Evolutionary conservation across 2,329 filamentous ascomycete genomes (phyloP).

Genomic region (Talaromyces sp.): DNA sequence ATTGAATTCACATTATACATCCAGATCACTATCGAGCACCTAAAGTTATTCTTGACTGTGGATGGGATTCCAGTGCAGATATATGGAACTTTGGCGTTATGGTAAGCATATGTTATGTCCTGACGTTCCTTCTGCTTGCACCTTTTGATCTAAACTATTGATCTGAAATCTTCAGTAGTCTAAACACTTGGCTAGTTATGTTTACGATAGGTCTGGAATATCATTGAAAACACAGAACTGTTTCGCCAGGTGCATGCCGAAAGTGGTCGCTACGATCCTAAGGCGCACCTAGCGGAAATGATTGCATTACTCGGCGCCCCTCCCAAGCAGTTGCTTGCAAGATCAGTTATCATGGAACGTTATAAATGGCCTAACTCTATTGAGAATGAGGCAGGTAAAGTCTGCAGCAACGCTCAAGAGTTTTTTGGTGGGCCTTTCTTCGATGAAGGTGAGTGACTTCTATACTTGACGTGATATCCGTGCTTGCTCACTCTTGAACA

Average conservation of each 20-base stretch:
- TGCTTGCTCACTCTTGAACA: not conserved
- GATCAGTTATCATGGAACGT: conserved; percentile 8
- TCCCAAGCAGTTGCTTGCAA: conserved; percentile 30
- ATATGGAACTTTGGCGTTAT: conserved; percentile 43
- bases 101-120: conserved; percentile 21
- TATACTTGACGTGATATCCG: not conserved
- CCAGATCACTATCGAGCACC: conserved; percentile 38
- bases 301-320: conserved; percentile 42
- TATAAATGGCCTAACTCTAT: not conserved
- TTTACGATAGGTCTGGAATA: conserved; percentile 32
- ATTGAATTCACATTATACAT: conserved; percentile 50
- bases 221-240: conserved; percentile 33
- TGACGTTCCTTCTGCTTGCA: too few relatives aligned
- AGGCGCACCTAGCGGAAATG: conserved; percentile 44
- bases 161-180: not conserved
- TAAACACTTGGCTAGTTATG: conserved; percentile 10
- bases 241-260: conserved; percentile 35
- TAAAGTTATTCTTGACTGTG: conserved; percentile 37
- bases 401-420: conserved; percentile 24
- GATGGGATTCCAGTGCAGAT: conserved; percentile 38
- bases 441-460: conserved; percentile 18
- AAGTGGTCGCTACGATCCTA: conserved; percentile 33
- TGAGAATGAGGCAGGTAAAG: not conserved
- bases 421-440: conserved; percentile 33
- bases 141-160: too few relatives aligned